Evolutionary conservation across 805 yeast species (phyloP), one percentile per base, ranked within the genome.

Genomic region (Cyberlindnera mississippiensis): DNA sequence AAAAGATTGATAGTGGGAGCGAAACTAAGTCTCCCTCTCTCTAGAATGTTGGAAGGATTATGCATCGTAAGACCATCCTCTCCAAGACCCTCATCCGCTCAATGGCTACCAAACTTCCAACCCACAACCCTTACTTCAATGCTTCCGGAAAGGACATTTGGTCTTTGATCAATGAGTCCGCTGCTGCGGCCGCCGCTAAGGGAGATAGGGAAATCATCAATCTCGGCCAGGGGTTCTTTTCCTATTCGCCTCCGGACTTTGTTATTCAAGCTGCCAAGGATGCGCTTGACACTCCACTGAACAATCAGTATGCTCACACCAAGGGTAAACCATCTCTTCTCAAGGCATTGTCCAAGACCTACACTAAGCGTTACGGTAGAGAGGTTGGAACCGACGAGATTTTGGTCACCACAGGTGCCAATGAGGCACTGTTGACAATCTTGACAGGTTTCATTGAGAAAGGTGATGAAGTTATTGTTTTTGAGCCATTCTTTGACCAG

Each of bases 401-500:
- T 32, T 78, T 82, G 42, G 82, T 91, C 30, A 87, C 96, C 34
- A 89, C 98, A 2, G 99, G 99, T 42, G 99, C 99, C 34, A 93
- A 93, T 57, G 98, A 93, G 66, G 98, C 97, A 28, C 85, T 93
- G 72, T 72, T 87, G 40, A 67, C 96, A 2, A 79, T 84, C 4
- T 81, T 90, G 60, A 82, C 88, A 44, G 99, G 95, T 0, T 83
- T 89, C 52, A 65, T 93, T 49, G 75, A 85, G 34, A 76, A 80
- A 2, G 97, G 95, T 17, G 99, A 93, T 56, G 99, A 93, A 63
- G 99, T 83, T 19, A 85, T 93, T 61, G 97, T 93, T 12, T 85
- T 93, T 59, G 96, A 91, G 64, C 99, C 99, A 3, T 93, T 89
- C 60, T 93, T 93, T 60, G 99, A 93, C 58, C 99, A 93, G 66